These are phyloP conservation scores for Penstemon davidsonii DNA, from an alignment of 257 asterid species.

Conservation along the genomic window DNA sequence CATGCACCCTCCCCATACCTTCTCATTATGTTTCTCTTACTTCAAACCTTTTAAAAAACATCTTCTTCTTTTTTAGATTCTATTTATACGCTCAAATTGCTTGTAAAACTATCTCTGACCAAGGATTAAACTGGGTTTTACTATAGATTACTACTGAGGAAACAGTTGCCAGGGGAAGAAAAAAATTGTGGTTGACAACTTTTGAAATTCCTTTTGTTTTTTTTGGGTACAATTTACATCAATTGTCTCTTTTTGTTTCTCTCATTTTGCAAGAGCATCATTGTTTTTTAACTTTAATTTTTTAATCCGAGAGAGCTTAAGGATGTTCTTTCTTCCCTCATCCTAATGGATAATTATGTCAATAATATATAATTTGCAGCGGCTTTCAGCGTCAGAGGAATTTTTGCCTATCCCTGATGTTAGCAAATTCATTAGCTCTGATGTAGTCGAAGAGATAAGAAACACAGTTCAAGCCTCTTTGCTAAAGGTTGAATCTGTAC, in stretches of 20 bases:
- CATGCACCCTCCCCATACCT: neutral
- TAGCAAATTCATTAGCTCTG: slow-evolving; percentile 39
- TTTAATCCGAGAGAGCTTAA: slow-evolving; percentile 12
- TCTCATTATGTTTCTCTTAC: neutral
- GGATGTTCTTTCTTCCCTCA: neutral
- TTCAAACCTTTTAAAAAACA: slow-evolving; percentile 3
- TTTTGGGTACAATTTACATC: slow-evolving; percentile 1
- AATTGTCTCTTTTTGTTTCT: neutral
- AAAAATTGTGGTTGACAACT: neutral
- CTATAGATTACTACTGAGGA: slow-evolving; percentile 5
- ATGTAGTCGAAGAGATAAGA: slow-evolving; percentile 55
- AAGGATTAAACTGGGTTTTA: slow-evolving; percentile 1
- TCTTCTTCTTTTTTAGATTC: neutral
- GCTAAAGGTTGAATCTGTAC: slow-evolving; percentile 59
- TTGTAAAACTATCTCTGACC: neutral
- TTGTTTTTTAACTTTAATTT: slow-evolving; percentile 3
- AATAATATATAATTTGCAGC: slow-evolving; percentile 44
- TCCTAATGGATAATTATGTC: slow-evolving; percentile 6
- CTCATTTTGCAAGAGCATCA: neutral
- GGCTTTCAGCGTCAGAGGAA: slow-evolving; percentile 88
- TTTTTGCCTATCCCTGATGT: slow-evolving; percentile 56
- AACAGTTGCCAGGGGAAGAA: slow-evolving; percentile 7
- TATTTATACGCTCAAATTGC: slow-evolving; percentile 1
- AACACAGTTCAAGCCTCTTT: slow-evolving; percentile 58
- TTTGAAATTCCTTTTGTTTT: neutral